Percentiles rank a stretch among this genome's conserved stretches.
Conservation (phyloP, 148 eudicot species). For the Pharnaceum exiguum region DNA sequence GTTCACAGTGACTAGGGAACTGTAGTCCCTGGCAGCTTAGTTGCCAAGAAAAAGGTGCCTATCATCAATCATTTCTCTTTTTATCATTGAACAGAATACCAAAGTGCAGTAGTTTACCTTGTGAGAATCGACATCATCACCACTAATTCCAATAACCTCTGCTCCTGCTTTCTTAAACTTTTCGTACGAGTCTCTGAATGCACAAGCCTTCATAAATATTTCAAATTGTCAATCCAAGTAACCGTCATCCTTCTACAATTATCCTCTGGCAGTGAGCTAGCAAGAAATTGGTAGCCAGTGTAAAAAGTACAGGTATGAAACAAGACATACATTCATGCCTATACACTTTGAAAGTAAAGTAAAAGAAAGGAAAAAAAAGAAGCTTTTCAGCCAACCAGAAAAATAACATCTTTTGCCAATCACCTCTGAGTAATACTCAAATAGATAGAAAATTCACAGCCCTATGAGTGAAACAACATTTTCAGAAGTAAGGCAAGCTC, state of each 20-base stretch:
- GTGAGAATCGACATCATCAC: slow-evolving; percentile 81
- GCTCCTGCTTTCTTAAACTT: slow-evolving; percentile 99
- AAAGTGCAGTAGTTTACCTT: slow-evolving; percentile 45
- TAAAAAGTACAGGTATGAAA: no score
- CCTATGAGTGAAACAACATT: no score
- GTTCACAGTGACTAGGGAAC: no score
- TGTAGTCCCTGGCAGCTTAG: no score
- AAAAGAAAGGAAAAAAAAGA: no score
- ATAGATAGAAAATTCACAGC: no score
- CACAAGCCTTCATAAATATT: slow-evolving; percentile 66
- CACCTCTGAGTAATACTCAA: no score
- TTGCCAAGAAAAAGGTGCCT: neutral
- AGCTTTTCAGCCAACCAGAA: no score
- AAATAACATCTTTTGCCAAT: no score
- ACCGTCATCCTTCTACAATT: neutral
- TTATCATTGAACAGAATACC: neutral
- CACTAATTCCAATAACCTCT: slow-evolving; percentile 88
- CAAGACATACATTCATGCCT: no score
- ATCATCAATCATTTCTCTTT: neutral
- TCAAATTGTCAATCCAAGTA: neutral
- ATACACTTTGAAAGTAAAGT: no score
- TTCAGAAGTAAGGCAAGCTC: no score
- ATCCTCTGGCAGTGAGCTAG: neutral
- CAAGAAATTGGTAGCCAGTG: neutral
- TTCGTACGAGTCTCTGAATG: slow-evolving; percentile 96